Evolutionary conservation across 371 early-diverging fungal species (phyloP).

Genomic region (Cladochytrium tenue): DNA sequence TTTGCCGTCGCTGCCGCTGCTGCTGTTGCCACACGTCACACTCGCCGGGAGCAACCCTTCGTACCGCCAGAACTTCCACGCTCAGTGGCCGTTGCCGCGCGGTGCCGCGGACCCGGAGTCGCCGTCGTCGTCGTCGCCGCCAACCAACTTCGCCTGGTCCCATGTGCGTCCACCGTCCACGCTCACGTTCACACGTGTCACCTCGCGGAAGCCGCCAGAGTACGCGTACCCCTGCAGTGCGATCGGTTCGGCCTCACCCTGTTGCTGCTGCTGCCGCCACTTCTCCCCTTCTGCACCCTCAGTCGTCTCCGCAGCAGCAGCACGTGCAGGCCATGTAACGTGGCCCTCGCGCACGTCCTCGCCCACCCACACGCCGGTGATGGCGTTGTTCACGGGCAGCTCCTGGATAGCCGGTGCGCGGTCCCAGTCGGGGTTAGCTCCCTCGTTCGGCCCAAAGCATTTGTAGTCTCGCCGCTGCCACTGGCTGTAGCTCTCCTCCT

Average conservation of each 20-base stretch:
- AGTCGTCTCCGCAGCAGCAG: neutral
- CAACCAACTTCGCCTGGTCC: conserved; percentile 40
- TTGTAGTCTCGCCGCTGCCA: conserved; percentile 85
- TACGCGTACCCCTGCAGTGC: conserved; percentile 73
- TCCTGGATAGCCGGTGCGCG: conserved; percentile 60
- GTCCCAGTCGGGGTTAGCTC: conserved; percentile 47
- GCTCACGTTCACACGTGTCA: conserved; percentile 78
- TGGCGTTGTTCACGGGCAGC: conserved; percentile 60
- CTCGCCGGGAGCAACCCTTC: conserved; percentile 30
- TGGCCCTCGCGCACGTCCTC: conserved; percentile 7
- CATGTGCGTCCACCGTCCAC: conserved; percentile 79
- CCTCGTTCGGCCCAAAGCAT: conserved; percentile 66
- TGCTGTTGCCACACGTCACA: neutral
- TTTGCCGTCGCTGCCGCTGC: conserved; percentile 2
- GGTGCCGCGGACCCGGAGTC: conserved; percentile 33
- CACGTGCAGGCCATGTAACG: neutral
- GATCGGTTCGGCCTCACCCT: conserved; percentile 1
- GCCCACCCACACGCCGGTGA: conserved; percentile 45
- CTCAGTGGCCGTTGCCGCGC: conserved; percentile 34
- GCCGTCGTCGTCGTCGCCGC: conserved; percentile 11
- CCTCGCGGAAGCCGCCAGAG: conserved; percentile 70
- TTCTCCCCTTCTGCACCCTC: too few relatives aligned
- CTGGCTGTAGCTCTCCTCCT: conserved; percentile 62
- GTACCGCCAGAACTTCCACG: conserved; percentile 46
- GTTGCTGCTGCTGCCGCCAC: too few relatives aligned